Evolutionary conservation across 495 filamentous ascomycete genomes (phyloP), one percentile per base, ranked within the genome.

Genomic region (Astrothelium macrocarpum): DNA sequence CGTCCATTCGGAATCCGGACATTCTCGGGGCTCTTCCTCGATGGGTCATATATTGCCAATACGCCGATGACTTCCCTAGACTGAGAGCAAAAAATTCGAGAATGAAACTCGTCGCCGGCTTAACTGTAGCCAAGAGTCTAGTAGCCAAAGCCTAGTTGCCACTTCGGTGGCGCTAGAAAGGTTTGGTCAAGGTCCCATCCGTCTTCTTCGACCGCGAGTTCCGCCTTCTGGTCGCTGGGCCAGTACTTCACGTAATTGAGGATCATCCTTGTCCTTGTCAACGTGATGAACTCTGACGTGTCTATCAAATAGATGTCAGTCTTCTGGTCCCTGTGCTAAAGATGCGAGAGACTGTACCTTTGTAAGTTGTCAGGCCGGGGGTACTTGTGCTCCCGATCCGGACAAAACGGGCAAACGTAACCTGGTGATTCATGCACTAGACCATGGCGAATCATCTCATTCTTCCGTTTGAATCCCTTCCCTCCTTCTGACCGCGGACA

Each of bases 381-480:
- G 73, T 98, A 98, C 73, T 90, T 93, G 73, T 97, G 95, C 76
- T 97, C 93, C 66, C 90, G 81, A 74, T 97, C 92, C 1, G 90
- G 88, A 73, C 94, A 98, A 72, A 97, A 97, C 1, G 94, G 94
- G 75, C 95, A 98, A 36, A 97, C 87, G 73, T 98, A 98, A 66
- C 95, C 94, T 12, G 94, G 94, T 9, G 91, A 96, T 63, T 91
- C 87, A 70, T 98, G 94, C 1, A 98, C 94, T 1, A 98, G 81
- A 2, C 93, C 92, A 77, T 98, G 94, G 23, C 94, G 83, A 65
- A 97, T 96, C 95, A 98, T 97, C 77, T 98, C 95, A 68, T 98
- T 98, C 75, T 98, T 97, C 45, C 95, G 85, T 74, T 98, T 98
- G 80, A 98, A 98, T 0, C 95, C 94, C 74, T 90, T 95, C 18